phyloP scores from a whole-genome alignment of 1,284 basidiomycete genomes.

The Violaceomyces palustris region DNA sequence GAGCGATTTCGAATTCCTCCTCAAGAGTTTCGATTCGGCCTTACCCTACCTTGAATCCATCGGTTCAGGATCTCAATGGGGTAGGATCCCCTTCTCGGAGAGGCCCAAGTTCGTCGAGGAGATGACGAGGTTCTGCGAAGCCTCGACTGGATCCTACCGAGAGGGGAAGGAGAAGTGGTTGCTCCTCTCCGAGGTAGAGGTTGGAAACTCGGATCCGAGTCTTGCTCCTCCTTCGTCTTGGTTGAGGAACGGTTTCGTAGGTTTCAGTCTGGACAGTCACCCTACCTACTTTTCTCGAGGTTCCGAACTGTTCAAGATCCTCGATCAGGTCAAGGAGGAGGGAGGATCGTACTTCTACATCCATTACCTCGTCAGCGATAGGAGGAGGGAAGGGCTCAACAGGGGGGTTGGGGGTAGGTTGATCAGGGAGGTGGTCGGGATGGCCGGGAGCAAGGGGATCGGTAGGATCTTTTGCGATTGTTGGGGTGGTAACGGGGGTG shows the following conservation, averaged over 20 bases:
- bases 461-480: constrained; percentile 17
- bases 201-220: not conserved
- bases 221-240: no score
- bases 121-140: constrained; percentile 1
- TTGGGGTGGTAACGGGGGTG: constrained; percentile 22
- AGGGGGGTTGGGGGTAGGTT: constrained; percentile 11
- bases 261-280: constrained; percentile 8
- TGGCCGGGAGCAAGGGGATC: constrained; percentile 2
- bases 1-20: constrained; percentile 18
- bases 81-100: constrained; percentile 13
- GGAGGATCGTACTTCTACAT: constrained; percentile 13
- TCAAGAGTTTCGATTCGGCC: constrained; percentile 25
- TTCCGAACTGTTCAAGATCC: constrained; percentile 7
- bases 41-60: constrained; percentile 27
- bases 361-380: constrained; percentile 19
- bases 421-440: constrained; percentile 1
- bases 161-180: not conserved
- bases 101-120: not conserved
- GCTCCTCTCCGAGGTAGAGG: not conserved
- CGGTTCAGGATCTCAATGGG: constrained; percentile 31
- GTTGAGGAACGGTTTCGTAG: constrained; percentile 7
- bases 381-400: constrained; percentile 8
- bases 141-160: not conserved
- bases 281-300: not conserved
- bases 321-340: not conserved